phyloP scores from a whole-genome alignment of 495 filamentous ascomycete genomes.

The Lophiotrema nucula region DNA sequence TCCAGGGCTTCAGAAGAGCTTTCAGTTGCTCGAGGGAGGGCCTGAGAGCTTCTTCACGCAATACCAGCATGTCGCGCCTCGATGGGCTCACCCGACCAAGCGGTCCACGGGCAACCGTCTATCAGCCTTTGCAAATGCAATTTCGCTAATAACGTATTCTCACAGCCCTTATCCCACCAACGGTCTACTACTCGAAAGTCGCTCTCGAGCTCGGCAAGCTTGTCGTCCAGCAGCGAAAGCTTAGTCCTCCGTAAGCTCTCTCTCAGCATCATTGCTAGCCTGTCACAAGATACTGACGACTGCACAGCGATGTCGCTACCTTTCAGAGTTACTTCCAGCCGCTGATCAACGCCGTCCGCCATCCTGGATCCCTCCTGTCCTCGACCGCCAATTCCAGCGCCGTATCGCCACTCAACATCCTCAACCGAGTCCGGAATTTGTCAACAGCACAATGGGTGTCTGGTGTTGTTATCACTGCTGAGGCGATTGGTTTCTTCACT shows the following conservation, averaged over 20 bases:
- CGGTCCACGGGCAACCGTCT: too few relatives aligned
- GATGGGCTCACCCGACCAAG: too few relatives aligned
- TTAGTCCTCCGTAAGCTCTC: constrained; percentile 84
- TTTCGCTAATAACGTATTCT: constrained; percentile 8
- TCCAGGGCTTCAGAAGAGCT: too few relatives aligned
- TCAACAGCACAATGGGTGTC: constrained; percentile 65
- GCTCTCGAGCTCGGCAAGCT: constrained; percentile 81
- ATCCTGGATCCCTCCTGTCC: constrained; percentile 54
- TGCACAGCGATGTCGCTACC: constrained; percentile 64
- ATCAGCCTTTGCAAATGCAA: too few relatives aligned
- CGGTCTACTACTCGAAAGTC: constrained; percentile 88
- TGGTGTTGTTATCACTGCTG: constrained; percentile 73
- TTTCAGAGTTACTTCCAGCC: constrained; percentile 87
- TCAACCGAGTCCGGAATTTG: constrained; percentile 67
- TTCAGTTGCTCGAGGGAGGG: background rate
- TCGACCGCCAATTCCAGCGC: constrained; percentile 46
- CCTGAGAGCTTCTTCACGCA: too few relatives aligned
- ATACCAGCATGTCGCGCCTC: too few relatives aligned
- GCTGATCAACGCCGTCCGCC: constrained; percentile 62
- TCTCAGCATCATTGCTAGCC: background rate
- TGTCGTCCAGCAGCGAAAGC: constrained; percentile 83
- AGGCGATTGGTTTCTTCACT: constrained; percentile 95
- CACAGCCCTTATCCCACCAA: constrained; percentile 78
- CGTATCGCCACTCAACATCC: constrained; percentile 50
- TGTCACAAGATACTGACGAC: constrained; percentile 1